Conservation (phyloP, 1,284 basidiomycete genomes). For the Thecaphora frezii region DNA sequence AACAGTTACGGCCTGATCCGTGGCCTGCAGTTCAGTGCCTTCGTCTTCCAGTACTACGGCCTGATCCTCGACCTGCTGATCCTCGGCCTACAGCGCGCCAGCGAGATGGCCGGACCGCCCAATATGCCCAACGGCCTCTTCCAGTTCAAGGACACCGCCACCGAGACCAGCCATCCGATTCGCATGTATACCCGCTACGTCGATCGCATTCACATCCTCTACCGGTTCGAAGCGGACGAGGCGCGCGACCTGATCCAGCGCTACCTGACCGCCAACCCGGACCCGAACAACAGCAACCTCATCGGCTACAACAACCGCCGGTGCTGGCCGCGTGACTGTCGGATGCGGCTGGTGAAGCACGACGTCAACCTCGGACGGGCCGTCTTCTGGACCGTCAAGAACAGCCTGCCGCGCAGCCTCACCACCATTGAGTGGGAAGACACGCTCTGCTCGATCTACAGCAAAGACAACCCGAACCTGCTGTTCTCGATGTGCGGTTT, state of each 20-base stretch:
- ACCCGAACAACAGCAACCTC: conserved; percentile 97
- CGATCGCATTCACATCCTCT: conserved; percentile 68
- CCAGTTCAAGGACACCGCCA: conserved; percentile 53
- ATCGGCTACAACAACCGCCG: conserved; percentile 99
- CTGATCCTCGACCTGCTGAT: conserved; percentile 56
- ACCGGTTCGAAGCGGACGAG: conserved; percentile 98
- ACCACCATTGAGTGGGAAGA: conserved; percentile 93
- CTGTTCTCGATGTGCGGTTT: conserved; percentile 98
- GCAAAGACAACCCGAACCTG: conserved; percentile 94
- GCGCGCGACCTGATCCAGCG: conserved; percentile 96
- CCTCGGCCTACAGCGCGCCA: conserved; percentile 55
- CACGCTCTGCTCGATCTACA: conserved; percentile 71
- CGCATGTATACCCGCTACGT: conserved; percentile 57
- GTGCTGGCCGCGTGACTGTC: conserved; percentile 98
- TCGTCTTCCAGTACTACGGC: conserved; percentile 60
- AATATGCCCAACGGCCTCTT: conserved; percentile 57
- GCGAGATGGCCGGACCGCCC: conserved; percentile 58
- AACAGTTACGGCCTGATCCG: conserved; percentile 58
- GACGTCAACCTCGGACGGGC: conserved; percentile 98
- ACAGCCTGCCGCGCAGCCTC: conserved; percentile 88
- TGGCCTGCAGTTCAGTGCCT: conserved; percentile 57
- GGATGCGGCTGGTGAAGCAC: conserved; percentile 99
- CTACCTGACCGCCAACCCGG: conserved; percentile 92
- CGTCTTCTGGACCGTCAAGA: conserved; percentile 99
- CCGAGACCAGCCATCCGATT: conserved; percentile 55